Evolutionary conservation across 2,329 filamentous ascomycete species (phyloP).

Genomic region (Sclerotiophoma versabilis): DNA sequence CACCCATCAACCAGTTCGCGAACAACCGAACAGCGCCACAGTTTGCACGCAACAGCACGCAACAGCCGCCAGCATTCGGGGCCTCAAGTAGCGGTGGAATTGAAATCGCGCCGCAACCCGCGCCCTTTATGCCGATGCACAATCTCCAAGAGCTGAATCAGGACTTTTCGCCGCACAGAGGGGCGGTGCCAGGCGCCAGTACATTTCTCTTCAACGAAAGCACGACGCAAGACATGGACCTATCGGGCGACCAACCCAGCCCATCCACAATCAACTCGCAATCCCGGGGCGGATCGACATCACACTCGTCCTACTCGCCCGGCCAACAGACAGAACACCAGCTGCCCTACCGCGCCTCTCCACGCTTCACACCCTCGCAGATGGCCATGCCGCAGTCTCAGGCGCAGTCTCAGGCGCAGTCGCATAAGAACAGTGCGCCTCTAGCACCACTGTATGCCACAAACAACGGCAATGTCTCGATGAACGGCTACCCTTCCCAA

Average conservation of each 20-base stretch:
- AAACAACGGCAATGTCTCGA: slow-evolving; percentile 11
- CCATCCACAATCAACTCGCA: slow-evolving; percentile 45
- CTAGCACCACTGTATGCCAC: not conserved
- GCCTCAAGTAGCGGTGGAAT: slow-evolving; percentile 28
- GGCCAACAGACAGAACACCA: slow-evolving; percentile 33
- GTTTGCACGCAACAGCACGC: slow-evolving; percentile 19
- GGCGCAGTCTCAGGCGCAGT: not conserved
- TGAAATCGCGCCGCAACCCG: slow-evolving; percentile 31
- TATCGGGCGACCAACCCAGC: slow-evolving; percentile 43
- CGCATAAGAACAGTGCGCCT: not conserved
- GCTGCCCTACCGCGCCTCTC: slow-evolving; percentile 41
- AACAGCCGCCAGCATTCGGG: slow-evolving; percentile 31
- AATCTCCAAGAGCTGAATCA: slow-evolving; percentile 10
- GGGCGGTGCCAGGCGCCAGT: slow-evolving; percentile 1
- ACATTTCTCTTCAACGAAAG: slow-evolving; percentile 27
- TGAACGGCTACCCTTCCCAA: slow-evolving; percentile 12
- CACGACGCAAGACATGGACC: slow-evolving; percentile 45
- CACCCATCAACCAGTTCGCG: slow-evolving; percentile 38
- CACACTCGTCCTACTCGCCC: slow-evolving; percentile 47
- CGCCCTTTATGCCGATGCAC: slow-evolving; percentile 17
- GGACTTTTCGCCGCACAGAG: slow-evolving; percentile 4
- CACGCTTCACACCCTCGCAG: slow-evolving; percentile 22
- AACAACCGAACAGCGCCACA: slow-evolving; percentile 17
- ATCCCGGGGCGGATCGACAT: slow-evolving; percentile 42
- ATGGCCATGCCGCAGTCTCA: not conserved